Evolutionary conservation across 495 filamentous ascomycete species (phyloP).

Genomic region (Echria macrotheca): DNA sequence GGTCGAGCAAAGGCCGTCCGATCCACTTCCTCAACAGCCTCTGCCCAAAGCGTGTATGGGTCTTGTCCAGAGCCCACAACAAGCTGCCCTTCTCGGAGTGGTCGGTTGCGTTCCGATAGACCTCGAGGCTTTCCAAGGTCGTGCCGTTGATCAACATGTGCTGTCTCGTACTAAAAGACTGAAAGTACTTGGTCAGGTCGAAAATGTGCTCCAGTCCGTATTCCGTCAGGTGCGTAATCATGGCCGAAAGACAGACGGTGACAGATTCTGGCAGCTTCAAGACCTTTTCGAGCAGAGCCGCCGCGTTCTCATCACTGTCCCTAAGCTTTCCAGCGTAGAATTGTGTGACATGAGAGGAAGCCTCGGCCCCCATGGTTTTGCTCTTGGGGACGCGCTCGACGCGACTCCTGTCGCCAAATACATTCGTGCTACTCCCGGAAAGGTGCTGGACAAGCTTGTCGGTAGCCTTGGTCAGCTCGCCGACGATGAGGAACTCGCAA

Average conservation of each 20-base stretch:
- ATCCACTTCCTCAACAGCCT: constrained; percentile 92
- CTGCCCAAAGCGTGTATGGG: constrained; percentile 83
- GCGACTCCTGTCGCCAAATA: constrained; percentile 85
- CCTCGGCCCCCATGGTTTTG: constrained; percentile 78
- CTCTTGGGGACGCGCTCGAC: constrained; percentile 71
- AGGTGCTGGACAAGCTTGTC: constrained; percentile 91
- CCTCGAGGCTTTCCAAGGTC: constrained; percentile 86
- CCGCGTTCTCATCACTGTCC: constrained; percentile 42
- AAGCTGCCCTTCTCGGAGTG: constrained; percentile 80
- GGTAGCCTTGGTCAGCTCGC: constrained; percentile 84
- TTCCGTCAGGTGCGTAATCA: constrained; percentile 91
- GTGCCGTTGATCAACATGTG: constrained; percentile 98
- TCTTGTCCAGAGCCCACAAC: constrained; percentile 94
- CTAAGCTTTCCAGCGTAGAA: constrained; percentile 93
- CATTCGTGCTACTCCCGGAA: constrained; percentile 77
- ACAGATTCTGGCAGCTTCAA: constrained; percentile 78
- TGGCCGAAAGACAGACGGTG: constrained; percentile 87
- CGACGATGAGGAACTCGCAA: constrained; percentile 94
- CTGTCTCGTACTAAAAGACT: constrained; percentile 88
- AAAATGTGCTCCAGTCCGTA: constrained; percentile 97
- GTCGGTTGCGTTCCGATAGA: constrained; percentile 94
- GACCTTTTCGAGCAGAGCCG: constrained; percentile 74
- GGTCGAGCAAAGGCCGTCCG: constrained; percentile 82
- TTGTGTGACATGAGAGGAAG: constrained; percentile 82
- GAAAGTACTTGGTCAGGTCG: constrained; percentile 94